Evolutionary conservation across 768 basidiomycete species (phyloP).

Genomic region (Daedaleopsis sinensis): DNA sequence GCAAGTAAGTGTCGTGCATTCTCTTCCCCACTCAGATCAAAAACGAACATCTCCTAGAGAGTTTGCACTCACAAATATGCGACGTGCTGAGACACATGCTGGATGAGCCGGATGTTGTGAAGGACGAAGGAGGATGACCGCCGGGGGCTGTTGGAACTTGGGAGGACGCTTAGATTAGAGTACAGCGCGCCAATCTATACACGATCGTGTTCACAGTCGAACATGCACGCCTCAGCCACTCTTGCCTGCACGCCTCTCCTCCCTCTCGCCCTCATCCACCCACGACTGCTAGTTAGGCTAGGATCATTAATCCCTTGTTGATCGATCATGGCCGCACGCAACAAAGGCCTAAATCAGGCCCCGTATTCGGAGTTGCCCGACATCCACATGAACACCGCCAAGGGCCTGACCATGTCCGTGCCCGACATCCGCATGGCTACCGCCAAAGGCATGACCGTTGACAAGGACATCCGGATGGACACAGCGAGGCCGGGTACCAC

Average conservation of each 20-base stretch:
- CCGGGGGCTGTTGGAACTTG: not conserved
- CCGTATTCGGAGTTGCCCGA: slow-evolving; percentile 56
- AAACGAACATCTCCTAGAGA: slow-evolving; percentile 15
- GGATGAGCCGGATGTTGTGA: slow-evolving; percentile 25
- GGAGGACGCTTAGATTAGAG: not conserved
- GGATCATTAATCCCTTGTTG: not conserved
- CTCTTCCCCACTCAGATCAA: not conserved
- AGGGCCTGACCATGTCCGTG: slow-evolving; percentile 50
- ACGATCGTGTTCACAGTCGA: not conserved
- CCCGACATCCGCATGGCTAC: slow-evolving; percentile 67
- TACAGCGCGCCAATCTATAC: not conserved
- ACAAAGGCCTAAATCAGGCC: slow-evolving; percentile 1
- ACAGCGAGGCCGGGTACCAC: slow-evolving; percentile 60
- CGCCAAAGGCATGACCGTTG: slow-evolving; percentile 53
- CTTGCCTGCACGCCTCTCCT: not conserved
- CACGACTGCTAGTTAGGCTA: not conserved
- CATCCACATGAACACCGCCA: slow-evolving; percentile 82
- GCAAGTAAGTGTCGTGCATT: slow-evolving; percentile 42
- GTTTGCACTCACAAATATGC: slow-evolving; percentile 29
- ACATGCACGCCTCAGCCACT: not conserved
- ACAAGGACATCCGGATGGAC: slow-evolving; percentile 69
- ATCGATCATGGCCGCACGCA: slow-evolving; percentile 6
- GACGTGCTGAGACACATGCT: slow-evolving; percentile 30
- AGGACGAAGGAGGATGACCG: slow-evolving; percentile 17
- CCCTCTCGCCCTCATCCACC: not conserved